Base-by-base conservation (phyloP, 371 early-diverging fungal genomes). In the Conidiobolus incongruus region DNA sequence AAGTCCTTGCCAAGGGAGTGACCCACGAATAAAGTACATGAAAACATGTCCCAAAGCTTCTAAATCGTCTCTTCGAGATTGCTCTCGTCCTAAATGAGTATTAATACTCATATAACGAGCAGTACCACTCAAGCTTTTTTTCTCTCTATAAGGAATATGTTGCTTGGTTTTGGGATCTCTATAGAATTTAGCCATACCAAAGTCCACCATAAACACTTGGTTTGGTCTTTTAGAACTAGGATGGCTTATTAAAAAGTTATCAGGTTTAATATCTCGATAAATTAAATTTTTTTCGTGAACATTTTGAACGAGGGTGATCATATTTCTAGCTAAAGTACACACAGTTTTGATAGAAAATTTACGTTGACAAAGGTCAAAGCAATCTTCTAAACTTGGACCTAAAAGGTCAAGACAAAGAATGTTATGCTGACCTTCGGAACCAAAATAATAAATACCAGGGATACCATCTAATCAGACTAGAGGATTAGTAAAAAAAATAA, bases 1-100 rank as follows among this genome's bases (percentile, higher is more conserved):
- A 37, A 99, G 63, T 17, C 99, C 99, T 61, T 99, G 99, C 99
- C 99, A 99, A 40, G 99, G 99, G 38, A 99, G 68, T 22, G 79
- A 81, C 6, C 99, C 99, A 47, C 98, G 84, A 47, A 81, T 77
- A 52, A 99, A 97, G 70, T 99, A 99, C 81, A 99, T 88, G 41
- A 99, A 69, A 12, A 98, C 97, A 60, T 99, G 98, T 4, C 96
- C 96, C 30, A 99, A 62, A 34, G 94, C 88, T 59, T 99, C 99
- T 38, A 99, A 60, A 64, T 99, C 99, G 63, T 99, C 99, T 52
- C 99, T 84, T 54, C 99, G 80, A 33, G 94, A 88, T 77, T 98
- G 98, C 52, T 99, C 97, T 24, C 82, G 73, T 35, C 99, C 99
- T 51, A 89, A 58, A 60, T 99, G 99, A 26, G 99, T 96, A 62